Conservation (phyloP, 306 rosid genomes). For the Lathyrus tuberosus region DNA sequence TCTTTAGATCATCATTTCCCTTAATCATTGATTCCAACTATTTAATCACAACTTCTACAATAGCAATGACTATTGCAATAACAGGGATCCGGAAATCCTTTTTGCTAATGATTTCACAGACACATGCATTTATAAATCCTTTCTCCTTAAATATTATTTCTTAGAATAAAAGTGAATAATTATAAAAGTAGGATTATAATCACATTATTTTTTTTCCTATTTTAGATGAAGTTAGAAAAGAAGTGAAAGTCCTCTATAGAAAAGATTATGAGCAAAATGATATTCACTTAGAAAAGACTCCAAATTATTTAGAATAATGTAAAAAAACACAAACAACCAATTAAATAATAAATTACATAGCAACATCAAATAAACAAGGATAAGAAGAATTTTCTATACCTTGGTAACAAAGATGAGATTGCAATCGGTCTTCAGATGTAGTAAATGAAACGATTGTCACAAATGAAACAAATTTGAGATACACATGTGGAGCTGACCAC, state of each 20-base stretch:
- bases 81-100: not conserved
- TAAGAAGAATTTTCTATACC: too few relatives aligned
- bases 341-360: too few relatives aligned
- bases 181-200: slow-evolving; percentile 17
- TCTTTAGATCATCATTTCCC: slow-evolving; percentile 58
- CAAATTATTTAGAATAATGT: too few relatives aligned
- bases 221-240: slow-evolving; percentile 96
- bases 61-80: too few relatives aligned
- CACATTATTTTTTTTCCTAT: slow-evolving; percentile 29
- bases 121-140: slow-evolving; percentile 14
- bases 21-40: slow-evolving; percentile 41
- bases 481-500: too few relatives aligned
- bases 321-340: too few relatives aligned
- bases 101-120: slow-evolving; percentile 32
- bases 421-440: too few relatives aligned
- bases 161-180: not conserved
- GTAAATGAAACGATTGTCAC: too few relatives aligned
- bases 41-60: too few relatives aligned
- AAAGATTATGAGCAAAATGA: slow-evolving; percentile 89
- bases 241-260: slow-evolving; percentile 88
- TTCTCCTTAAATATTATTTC: slow-evolving; percentile 3
- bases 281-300: slow-evolving; percentile 66
- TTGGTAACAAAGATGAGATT: too few relatives aligned
- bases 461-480: too few relatives aligned
- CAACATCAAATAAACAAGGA: too few relatives aligned